A percentile compares a stretch with the other conserved stretches of the same genome.
Conservation (phyloP, 176 grass and related monocot genomes). For the Cenchrus purpureus region DNA sequence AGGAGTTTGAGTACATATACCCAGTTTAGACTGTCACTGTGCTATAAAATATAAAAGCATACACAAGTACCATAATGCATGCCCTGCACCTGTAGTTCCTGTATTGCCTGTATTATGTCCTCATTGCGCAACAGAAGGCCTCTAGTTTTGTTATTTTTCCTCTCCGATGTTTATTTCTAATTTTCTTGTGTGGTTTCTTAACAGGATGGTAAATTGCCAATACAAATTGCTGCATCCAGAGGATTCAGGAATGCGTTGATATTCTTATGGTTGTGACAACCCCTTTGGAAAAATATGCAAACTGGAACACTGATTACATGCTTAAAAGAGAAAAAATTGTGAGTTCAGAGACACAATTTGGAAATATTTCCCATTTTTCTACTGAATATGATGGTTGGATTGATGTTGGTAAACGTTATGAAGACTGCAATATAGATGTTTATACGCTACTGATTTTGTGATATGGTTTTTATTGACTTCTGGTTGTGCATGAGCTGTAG, state of each 20-base stretch:
- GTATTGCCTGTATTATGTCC: no score
- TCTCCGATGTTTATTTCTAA: constrained; percentile 23
- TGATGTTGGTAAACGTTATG: background rate
- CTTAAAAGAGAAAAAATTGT: background rate
- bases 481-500: constrained; percentile 13
- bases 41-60: background rate
- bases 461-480: background rate
- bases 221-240: constrained; percentile 33
- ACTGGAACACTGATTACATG: background rate
- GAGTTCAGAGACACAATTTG: constrained; percentile 1
- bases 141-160: constrained; percentile 12
- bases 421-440: background rate
- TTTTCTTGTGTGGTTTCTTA: background rate
- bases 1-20: background rate
- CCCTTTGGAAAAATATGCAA: background rate
- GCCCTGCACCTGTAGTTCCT: constrained; percentile 1
- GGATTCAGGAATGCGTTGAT: constrained; percentile 23
- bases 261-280: constrained; percentile 14
- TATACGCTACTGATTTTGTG: background rate
- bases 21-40: background rate
- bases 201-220: constrained; percentile 23
- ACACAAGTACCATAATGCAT: background rate
- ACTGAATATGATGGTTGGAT: background rate
- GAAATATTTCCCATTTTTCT: background rate
- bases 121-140: background rate